Percentiles rank a stretch among this genome's conserved stretches.
phyloP scores from a whole-genome alignment of 2,329 filamentous ascomycete species.

The Alternaria triticina region DNA sequence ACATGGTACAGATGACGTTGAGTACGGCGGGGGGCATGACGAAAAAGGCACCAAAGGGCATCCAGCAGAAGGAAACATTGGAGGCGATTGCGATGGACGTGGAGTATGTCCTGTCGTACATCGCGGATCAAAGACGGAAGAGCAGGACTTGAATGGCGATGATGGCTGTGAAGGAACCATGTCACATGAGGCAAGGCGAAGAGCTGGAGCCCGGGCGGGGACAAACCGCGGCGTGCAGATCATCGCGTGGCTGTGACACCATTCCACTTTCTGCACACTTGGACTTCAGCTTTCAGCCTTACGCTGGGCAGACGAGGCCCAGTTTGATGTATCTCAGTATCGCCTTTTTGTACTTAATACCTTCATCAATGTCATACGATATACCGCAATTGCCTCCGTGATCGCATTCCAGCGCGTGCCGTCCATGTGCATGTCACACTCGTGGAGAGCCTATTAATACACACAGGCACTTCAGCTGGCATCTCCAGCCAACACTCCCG shows the following conservation, averaged over 20 bases:
- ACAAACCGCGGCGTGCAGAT: neutral
- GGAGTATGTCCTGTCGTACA: slow-evolving; percentile 21
- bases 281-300: slow-evolving; percentile 39
- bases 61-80: slow-evolving; percentile 17
- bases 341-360: slow-evolving; percentile 10
- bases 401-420: slow-evolving; percentile 13
- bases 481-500: slow-evolving; percentile 1
- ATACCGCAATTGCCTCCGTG: slow-evolving; percentile 6
- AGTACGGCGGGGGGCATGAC: slow-evolving; percentile 69
- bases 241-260: slow-evolving; percentile 25
- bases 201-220: slow-evolving; percentile 6
- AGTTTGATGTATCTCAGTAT: slow-evolving; percentile 18
- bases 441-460: slow-evolving; percentile 22
- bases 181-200: slow-evolving; percentile 11
- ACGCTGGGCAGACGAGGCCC: slow-evolving; percentile 19
- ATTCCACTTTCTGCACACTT: slow-evolving; percentile 18
- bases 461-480: slow-evolving; percentile 16
- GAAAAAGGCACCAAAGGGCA: slow-evolving; percentile 60
- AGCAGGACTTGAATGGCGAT: neutral
- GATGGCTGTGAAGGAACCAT: neutral
- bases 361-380: slow-evolving; percentile 4
- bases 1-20: slow-evolving; percentile 71
- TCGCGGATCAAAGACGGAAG: slow-evolving; percentile 16
- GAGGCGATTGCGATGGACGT: slow-evolving; percentile 28
- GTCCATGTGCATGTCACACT: slow-evolving; percentile 13